These are phyloP conservation scores for Fusarium falciforme DNA, from an alignment of 2,329 filamentous ascomycete species.

Conservation along the genomic window DNA sequence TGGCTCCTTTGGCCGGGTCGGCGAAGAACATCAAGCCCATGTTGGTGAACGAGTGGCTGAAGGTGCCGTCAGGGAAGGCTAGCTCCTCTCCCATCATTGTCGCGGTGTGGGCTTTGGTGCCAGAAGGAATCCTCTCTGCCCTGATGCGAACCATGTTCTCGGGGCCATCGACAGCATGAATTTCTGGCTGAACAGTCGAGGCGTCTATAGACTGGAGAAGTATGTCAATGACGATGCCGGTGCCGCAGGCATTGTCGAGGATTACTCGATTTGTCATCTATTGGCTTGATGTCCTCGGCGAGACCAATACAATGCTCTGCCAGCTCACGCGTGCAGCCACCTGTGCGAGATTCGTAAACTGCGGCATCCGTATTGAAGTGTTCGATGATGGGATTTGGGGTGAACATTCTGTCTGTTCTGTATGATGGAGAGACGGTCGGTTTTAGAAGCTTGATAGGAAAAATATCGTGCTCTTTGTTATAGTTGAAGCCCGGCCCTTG, in stretches of 20 bases:
- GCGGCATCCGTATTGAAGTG: background rate
- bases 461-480: background rate
- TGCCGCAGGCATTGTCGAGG: background rate
- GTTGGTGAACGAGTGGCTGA: background rate
- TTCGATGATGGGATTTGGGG: background rate
- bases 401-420: background rate
- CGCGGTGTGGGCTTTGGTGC: background rate
- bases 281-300: background rate
- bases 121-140: background rate
- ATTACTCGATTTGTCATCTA: background rate
- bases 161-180: background rate
- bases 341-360: background rate
- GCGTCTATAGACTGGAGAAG: background rate
- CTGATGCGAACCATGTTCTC: background rate
- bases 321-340: background rate
- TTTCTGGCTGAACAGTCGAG: background rate
- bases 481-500: background rate
- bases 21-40: background rate
- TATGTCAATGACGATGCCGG: background rate
- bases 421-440: background rate
- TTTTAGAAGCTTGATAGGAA: background rate
- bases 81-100: background rate
- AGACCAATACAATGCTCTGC: background rate
- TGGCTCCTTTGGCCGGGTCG: background rate
- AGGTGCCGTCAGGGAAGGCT: background rate